These are phyloP conservation scores for Coemansia sp. DNA, from an alignment of 192 early-diverging fungal species.

Conservation along the genomic window DNA sequence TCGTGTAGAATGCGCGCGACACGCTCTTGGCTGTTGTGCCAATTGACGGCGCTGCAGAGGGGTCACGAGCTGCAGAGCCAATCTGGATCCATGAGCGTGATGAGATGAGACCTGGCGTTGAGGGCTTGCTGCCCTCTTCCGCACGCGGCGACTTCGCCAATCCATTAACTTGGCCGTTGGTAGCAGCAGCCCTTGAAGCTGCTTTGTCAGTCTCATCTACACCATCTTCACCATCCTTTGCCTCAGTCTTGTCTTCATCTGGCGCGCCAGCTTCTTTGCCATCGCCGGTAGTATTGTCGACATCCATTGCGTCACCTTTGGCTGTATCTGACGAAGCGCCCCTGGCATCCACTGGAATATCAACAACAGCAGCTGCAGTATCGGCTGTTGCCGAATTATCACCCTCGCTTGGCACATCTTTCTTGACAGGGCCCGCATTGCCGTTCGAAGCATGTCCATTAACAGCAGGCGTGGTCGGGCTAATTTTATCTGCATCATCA, in stretches of 20 bases:
- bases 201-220: slow-evolving; percentile 4
- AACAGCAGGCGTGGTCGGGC: slow-evolving; percentile 1
- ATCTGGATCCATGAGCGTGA: slow-evolving; percentile 56
- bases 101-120: slow-evolving; percentile 52
- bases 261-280: background rate
- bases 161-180: slow-evolving; percentile 8
- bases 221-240: slow-evolving; percentile 1
- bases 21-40: slow-evolving; percentile 35
- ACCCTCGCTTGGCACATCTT: background rate
- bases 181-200: slow-evolving; percentile 1
- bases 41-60: slow-evolving; percentile 13
- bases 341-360: background rate
- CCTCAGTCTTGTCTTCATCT: background rate
- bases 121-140: slow-evolving; percentile 47
- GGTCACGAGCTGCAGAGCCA: slow-evolving; percentile 23
- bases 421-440: background rate
- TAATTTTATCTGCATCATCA: background rate
- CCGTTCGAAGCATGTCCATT: slow-evolving; percentile 27
- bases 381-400: background rate
- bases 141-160: background rate
- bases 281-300: background rate
- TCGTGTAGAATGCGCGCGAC: slow-evolving; percentile 80
- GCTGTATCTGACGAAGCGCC: background rate
- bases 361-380: background rate
- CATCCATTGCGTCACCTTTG: slow-evolving; percentile 7